These are phyloP conservation scores for Metarhizium anisopliae DNA, from an alignment of 2,329 filamentous ascomycete species.

Conservation along the genomic window DNA sequence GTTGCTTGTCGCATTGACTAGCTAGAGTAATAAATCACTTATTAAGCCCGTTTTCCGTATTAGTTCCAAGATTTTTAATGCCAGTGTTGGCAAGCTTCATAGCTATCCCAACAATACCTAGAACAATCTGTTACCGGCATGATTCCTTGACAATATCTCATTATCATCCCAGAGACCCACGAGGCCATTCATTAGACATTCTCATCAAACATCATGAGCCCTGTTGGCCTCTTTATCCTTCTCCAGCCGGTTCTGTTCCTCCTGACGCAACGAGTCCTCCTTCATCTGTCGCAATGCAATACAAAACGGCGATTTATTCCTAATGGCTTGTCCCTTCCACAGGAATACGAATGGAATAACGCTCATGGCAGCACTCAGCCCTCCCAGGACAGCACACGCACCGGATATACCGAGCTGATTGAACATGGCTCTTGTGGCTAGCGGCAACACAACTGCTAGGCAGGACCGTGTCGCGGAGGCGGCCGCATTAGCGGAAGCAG, in stretches of 20 bases:
- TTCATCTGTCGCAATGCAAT: slow-evolving; percentile 46
- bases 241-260: slow-evolving; percentile 23
- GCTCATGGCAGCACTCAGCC: slow-evolving; percentile 40
- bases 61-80: neutral
- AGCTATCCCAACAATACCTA: too few species aligned
- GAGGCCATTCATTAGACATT: neutral
- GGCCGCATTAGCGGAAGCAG: slow-evolving; percentile 68
- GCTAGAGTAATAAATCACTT: neutral
- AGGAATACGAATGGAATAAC: slow-evolving; percentile 43
- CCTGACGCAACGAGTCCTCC: slow-evolving; percentile 32
- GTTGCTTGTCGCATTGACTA: neutral
- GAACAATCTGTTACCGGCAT: too few species aligned
- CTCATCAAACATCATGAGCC: neutral
- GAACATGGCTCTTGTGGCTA: slow-evolving; percentile 45
- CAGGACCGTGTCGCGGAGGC: slow-evolving; percentile 91
- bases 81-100: neutral
- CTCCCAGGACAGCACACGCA: slow-evolving; percentile 43
- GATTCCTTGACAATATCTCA: neutral
- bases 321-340: slow-evolving; percentile 45
- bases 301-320: slow-evolving; percentile 52
- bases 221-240: slow-evolving; percentile 7
- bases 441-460: slow-evolving; percentile 65
- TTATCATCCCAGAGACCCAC: neutral
- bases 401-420: slow-evolving; percentile 34
- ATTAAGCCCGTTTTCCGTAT: neutral